phyloP scores from a whole-genome alignment of 2,329 filamentous ascomycete genomes.

The Zymoseptoria tritici region DNA sequence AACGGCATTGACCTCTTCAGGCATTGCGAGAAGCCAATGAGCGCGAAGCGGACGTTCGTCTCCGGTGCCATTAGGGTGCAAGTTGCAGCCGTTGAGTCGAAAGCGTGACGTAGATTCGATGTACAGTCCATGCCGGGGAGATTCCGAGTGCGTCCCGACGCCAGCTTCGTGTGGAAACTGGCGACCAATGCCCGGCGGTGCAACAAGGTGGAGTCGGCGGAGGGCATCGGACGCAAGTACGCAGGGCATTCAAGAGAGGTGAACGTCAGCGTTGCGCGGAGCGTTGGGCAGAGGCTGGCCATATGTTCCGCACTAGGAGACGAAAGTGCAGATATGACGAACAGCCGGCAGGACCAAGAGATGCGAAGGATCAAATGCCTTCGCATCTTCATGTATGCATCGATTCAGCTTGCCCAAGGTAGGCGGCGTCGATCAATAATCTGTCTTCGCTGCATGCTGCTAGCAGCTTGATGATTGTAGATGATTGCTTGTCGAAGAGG shows the following conservation, averaged over 20 bases:
- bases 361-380: background rate
- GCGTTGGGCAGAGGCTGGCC: background rate
- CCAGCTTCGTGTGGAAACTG: background rate
- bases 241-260: background rate
- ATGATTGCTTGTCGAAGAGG: background rate
- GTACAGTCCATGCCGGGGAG: background rate
- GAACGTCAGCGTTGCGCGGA: background rate
- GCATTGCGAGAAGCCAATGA: background rate
- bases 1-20: background rate
- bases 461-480: background rate
- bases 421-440: background rate
- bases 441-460: background rate
- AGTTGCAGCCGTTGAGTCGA: background rate
- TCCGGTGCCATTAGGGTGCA: background rate
- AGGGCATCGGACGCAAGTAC: background rate
- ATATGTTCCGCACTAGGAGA: background rate
- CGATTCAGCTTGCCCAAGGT: background rate
- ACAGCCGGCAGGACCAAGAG: background rate
- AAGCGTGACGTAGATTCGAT: background rate
- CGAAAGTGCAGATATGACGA: background rate
- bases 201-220: background rate
- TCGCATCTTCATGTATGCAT: background rate
- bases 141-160: background rate
- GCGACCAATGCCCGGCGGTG: background rate
- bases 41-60: background rate